Conservation (phyloP, 2,329 filamentous ascomycete species). For the Aureobasidium sp. region DNA sequence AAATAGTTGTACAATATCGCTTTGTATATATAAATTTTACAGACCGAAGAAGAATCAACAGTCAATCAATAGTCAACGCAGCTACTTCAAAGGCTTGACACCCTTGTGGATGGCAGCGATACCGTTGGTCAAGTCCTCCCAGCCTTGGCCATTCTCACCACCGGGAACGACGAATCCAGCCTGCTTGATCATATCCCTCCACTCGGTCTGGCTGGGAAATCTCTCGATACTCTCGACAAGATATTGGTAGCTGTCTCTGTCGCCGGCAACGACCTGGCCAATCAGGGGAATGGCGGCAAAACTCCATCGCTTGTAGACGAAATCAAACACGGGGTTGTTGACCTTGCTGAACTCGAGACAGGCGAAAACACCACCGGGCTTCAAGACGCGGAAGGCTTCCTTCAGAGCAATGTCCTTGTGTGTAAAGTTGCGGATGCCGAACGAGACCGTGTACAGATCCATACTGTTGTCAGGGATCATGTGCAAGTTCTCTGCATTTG, state of each 20-base stretch:
- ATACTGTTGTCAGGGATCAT: constrained; percentile 61
- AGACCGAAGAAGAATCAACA: neutral
- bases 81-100: constrained; percentile 57
- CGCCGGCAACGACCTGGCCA: constrained; percentile 86
- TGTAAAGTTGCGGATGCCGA: constrained; percentile 95
- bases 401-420: constrained; percentile 74
- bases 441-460: constrained; percentile 94
- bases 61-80: too few relatives aligned
- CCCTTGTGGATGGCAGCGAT: constrained; percentile 96
- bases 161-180: constrained; percentile 80
- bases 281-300: constrained; percentile 92
- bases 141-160: constrained; percentile 39
- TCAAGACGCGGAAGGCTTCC: constrained; percentile 81
- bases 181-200: constrained; percentile 69
- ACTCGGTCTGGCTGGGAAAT: constrained; percentile 80
- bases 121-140: constrained; percentile 83
- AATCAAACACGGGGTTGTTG: constrained; percentile 66
- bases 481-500: constrained; percentile 72
- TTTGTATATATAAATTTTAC: neutral
- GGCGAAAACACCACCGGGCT: constrained; percentile 91
- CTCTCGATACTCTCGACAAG: constrained; percentile 94
- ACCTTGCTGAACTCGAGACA: constrained; percentile 94
- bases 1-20: neutral
- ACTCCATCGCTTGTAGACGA: constrained; percentile 89
- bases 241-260: constrained; percentile 96